Conservation (phyloP, 2,329 filamentous ascomycete species). For the Colletotrichum gigasporum region DNA sequence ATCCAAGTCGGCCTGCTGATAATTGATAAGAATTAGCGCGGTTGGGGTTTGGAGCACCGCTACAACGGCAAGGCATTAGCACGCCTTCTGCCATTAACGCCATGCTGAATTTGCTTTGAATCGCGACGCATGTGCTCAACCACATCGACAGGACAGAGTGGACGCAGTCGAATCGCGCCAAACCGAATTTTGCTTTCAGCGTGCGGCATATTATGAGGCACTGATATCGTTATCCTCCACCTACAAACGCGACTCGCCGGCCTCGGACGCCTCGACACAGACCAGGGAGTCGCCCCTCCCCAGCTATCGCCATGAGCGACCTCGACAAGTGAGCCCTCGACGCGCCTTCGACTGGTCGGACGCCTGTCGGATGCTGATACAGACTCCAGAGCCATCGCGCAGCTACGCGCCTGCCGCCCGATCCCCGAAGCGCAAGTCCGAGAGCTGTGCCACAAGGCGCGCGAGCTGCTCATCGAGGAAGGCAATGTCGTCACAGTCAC, state of each 20-base stretch:
- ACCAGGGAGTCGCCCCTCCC: constrained; percentile 34
- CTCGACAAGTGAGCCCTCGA: constrained; percentile 32
- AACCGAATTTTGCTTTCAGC: neutral
- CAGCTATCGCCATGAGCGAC: neutral
- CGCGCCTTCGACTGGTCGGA: neutral
- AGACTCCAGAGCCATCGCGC: constrained; percentile 83
- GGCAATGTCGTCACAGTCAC: constrained; percentile 96
- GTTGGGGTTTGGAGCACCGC: constrained; percentile 5
- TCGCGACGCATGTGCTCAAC: constrained; percentile 15
- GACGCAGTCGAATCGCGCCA: neutral
- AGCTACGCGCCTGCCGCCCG: constrained; percentile 92
- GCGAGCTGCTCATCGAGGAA: constrained; percentile 96
- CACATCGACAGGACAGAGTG: neutral
- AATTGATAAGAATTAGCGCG: constrained; percentile 20
- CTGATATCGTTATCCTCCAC: neutral
- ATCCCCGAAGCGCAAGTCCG: constrained; percentile 96
- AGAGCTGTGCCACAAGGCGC: constrained; percentile 96
- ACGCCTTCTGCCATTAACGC: constrained; percentile 25
- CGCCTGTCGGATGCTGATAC: constrained; percentile 16
- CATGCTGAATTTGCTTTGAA: constrained; percentile 23
- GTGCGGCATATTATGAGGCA: neutral
- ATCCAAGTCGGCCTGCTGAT: constrained; percentile 13
- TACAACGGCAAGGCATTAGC: constrained; percentile 1
- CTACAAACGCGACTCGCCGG: neutral
- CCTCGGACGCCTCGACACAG: constrained; percentile 14